Evolutionary conservation across 2,329 filamentous ascomycete genomes (phyloP).

Genomic region (Colletotrichum sp.): DNA sequence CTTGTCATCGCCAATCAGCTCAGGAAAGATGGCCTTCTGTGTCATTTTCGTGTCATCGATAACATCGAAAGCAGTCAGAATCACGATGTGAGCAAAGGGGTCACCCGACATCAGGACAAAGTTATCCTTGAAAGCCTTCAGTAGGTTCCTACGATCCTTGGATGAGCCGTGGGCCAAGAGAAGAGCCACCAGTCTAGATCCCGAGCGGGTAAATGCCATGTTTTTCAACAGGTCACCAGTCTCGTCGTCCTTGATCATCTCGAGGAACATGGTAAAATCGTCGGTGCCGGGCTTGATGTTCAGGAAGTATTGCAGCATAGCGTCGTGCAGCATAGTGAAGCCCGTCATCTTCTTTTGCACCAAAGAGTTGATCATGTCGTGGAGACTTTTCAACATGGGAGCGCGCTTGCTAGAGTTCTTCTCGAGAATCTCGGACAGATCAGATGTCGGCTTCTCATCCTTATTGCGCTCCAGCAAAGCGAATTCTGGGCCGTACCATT

Average conservation of each 20-base stretch:
- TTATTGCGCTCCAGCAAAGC: slow-evolving; percentile 71
- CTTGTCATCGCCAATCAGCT: slow-evolving; percentile 77
- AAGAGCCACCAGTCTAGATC: slow-evolving; percentile 80
- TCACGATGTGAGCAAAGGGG: slow-evolving; percentile 75
- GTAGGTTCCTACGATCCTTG: slow-evolving; percentile 89
- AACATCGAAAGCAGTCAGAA: slow-evolving; percentile 87
- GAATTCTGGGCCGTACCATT: slow-evolving; percentile 98
- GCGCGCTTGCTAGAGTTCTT: slow-evolving; percentile 83
- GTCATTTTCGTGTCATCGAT: slow-evolving; percentile 93
- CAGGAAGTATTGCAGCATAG: slow-evolving; percentile 95
- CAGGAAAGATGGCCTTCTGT: slow-evolving; percentile 83
- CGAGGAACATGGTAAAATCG: slow-evolving; percentile 86
- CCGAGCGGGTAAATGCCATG: slow-evolving; percentile 92
- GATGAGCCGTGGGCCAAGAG: slow-evolving; percentile 84
- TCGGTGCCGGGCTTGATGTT: slow-evolving; percentile 78
- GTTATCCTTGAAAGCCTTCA: slow-evolving; percentile 90
- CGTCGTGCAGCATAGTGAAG: slow-evolving; percentile 97
- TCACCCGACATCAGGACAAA: slow-evolving; percentile 87
- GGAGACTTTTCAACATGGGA: slow-evolving; percentile 84
- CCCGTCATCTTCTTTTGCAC: slow-evolving; percentile 96
- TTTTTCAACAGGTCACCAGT: slow-evolving; percentile 92
- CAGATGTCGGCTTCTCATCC: slow-evolving; percentile 61
- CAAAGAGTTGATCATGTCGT: slow-evolving; percentile 87
- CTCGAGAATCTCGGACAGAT: slow-evolving; percentile 77
- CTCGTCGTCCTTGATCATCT: slow-evolving; percentile 90